A percentile compares a stretch with the other conserved stretches of the same genome.
Evolutionary conservation across 768 basidiomycete genomes (phyloP).

Genomic region (Coprinopsis cinerea): DNA sequence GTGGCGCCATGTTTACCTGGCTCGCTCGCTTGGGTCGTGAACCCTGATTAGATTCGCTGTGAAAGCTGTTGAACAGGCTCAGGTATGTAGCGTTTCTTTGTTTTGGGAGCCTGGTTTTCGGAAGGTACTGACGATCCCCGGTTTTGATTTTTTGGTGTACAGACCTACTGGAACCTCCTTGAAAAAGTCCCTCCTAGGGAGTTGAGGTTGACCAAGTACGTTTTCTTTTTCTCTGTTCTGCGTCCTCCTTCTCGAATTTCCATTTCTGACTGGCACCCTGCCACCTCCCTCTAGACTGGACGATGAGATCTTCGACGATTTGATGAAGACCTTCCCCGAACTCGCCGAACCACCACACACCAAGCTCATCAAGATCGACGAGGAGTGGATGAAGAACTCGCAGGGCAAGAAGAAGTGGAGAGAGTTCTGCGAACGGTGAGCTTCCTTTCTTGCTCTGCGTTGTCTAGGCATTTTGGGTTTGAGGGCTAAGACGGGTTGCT

Average conservation of each 20-base stretch:
- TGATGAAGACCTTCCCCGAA: conserved; percentile 79
- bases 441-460: neutral
- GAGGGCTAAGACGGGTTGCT: too few relatives aligned
- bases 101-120: neutral
- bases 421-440: conserved; percentile 71
- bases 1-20: too few relatives aligned
- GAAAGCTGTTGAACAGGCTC: conserved; percentile 93
- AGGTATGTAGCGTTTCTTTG: conserved; percentile 59
- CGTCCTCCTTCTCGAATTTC: neutral
- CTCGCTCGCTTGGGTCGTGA: too few relatives aligned
- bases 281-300: conserved; percentile 50
- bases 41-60: conserved; percentile 74
- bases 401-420: conserved; percentile 90
- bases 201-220: conserved; percentile 79
- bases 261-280: neutral
- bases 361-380: conserved; percentile 59
- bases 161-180: conserved; percentile 96
- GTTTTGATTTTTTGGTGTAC: neutral
- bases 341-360: conserved; percentile 43
- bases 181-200: conserved; percentile 72
- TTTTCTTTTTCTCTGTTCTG: conserved; percentile 7
- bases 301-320: conserved; percentile 84
- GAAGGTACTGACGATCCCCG: neutral
- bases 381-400: conserved; percentile 87
- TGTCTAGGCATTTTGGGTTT: neutral